Evolutionary conservation across 768 basidiomycete species (phyloP), one percentile per base, ranked within the genome.

Genomic region (Boletus pseudo-olivaceus): DNA sequence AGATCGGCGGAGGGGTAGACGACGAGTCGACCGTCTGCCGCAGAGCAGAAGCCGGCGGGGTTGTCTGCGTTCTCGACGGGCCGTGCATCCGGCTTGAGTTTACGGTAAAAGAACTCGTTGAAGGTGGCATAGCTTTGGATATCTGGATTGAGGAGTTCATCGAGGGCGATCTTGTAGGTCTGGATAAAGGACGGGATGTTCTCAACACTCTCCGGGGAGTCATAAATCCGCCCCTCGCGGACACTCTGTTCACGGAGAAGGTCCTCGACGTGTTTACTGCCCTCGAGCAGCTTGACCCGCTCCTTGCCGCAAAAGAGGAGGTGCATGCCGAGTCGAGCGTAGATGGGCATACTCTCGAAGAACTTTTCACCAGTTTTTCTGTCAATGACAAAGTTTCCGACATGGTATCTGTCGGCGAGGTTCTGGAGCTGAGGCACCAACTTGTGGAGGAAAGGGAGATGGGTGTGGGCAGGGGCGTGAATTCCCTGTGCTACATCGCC

Each of bases 261-360:
- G 1, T 75, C 67, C 47, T 82, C 81, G 10, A 86, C 72, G 32
- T 56, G 73, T 40, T 75, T 71, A 30, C 60, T 76, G n/a, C 62
- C 62, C 40, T 81, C 78, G 6, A 87, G 71, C 7, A 83, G 12
- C 55, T 74, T 76, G 39, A 78, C 67, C 56, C 82, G 78, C 41
- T 75, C 73, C 34, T 69, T 75, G 2, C 85, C 82, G 42, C 80
- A 80, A 61, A 88, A 91, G 27, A 90, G 69, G 6, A 91, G 75
- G 62, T 90, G 88, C 89, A 90, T 90, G 7, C 84, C 85, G 43
- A 87, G 74, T 67, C 83, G 75, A 2, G 81, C 78, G 61, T 83
- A 88, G 41, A 89, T 74, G 1, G 88, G 88, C 88, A 90, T 90
- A 32, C 76, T 76, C 72, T 90, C 88, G 54, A 88, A 89, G 55